phyloP scores from a whole-genome alignment of 2,329 filamentous ascomycete species.

The Fusarium denticulatum region DNA sequence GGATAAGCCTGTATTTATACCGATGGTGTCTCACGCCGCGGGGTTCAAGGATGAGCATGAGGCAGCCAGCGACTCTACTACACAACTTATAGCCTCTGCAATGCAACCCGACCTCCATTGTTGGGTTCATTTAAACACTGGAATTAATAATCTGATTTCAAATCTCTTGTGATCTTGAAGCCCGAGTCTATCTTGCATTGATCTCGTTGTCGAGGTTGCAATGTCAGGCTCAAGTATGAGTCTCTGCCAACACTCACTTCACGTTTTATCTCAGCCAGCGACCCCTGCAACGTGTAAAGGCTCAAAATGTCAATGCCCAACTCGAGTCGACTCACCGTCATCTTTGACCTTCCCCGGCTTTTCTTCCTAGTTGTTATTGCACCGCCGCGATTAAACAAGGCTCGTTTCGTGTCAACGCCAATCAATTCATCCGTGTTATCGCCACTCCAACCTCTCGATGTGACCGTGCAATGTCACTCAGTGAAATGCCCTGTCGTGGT shows the following conservation, averaged over 20 bases:
- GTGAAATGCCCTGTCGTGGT: slow-evolving; percentile 3
- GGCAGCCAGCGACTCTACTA: slow-evolving; percentile 4
- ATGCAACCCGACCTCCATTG: slow-evolving; percentile 1
- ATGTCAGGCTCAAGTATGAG: not conserved
- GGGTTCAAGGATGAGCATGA: slow-evolving; percentile 20
- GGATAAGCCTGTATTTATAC: slow-evolving; percentile 41
- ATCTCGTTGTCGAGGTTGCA: slow-evolving; percentile 6
- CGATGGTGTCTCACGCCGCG: slow-evolving; percentile 18
- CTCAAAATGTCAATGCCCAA: slow-evolving; percentile 27
- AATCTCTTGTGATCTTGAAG: not conserved
- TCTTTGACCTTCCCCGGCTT: slow-evolving; percentile 7
- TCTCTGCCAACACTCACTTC: slow-evolving; percentile 1
- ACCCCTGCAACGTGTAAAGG: slow-evolving; percentile 1
- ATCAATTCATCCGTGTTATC: slow-evolving; percentile 7
- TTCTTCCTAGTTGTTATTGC: slow-evolving; percentile 20
- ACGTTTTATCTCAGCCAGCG: not conserved
- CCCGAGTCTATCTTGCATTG: slow-evolving; percentile 13
- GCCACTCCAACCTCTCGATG: slow-evolving; percentile 29
- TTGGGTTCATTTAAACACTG: not conserved
- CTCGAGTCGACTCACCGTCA: slow-evolving; percentile 19
- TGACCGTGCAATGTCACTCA: slow-evolving; percentile 19
- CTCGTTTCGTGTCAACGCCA: slow-evolving; percentile 2
- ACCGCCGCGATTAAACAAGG: slow-evolving; percentile 10
- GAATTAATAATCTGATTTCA: slow-evolving; percentile 14
- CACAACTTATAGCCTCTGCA: slow-evolving; percentile 9